Base-by-base conservation (phyloP, 257 asterid genomes). In the Jasminum sambac region DNA sequence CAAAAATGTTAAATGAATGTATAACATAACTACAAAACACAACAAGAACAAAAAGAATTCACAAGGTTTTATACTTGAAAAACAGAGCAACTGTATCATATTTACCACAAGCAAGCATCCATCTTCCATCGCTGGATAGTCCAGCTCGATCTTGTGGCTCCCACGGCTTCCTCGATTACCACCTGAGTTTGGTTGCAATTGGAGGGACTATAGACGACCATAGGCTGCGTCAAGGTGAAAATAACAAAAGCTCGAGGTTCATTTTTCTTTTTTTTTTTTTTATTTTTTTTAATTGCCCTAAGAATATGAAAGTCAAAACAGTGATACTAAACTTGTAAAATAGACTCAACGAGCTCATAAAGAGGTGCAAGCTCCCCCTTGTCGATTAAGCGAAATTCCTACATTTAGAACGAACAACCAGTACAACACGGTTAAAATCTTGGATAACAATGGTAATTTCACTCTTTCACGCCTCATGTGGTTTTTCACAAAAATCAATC, bases 321-420 rank as follows among this genome's bases (percentile, higher is more conserved):
- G 34, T 21, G 30, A 36, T 6, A 66, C 79, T 82, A 77, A 21
- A 13, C 25, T 26, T 68, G 78, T 26, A 79, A 34, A 44, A 85
- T 76, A 16, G 87, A 67, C 38, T 82, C 83, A 2, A 80, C 72
- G 11, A 85, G 74, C 19, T 85, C 87, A 8, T 72, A 26, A 30
- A 82, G 78, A 58, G 90, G 79, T 24, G 82, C 87, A 46, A 80
- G 84, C 79, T 82, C 90, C 3, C 6, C 44, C 84, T 78, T 78
- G 43, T 82, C 84, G 38, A 85, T 76, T 68, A 85, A 61, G 13
- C 71, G 76, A 9, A 80, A 85, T 67, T 85, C 87, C 90, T 85
- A 78, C 80, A 78, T 75, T 14, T 57, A 21, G 34, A 23, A 55
- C 62, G n/a, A 23, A 4, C 30, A 55, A 55, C n/a, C 16, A 55